A percentile compares a stretch with the other conserved stretches of the same genome.
phyloP scores from a whole-genome alignment of 2,329 filamentous ascomycete species.

The Trichothecium sympodiale region DNA sequence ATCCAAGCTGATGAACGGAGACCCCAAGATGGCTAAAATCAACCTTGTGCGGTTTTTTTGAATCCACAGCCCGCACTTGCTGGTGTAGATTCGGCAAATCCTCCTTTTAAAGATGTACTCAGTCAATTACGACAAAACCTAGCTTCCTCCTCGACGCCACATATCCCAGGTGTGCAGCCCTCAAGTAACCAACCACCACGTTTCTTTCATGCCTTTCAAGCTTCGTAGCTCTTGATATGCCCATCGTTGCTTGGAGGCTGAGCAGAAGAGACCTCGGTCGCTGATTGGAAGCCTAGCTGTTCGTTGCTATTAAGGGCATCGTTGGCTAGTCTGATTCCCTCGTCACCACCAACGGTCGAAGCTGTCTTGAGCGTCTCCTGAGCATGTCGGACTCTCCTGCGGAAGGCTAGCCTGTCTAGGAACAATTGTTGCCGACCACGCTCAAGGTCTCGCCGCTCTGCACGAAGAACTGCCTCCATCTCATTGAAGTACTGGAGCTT shows the following conservation, averaged over 20 bases:
- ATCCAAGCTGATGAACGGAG: too few relatives aligned
- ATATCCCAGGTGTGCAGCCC: too few relatives aligned
- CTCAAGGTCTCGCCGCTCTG: slow-evolving; percentile 87
- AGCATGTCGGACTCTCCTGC: slow-evolving; percentile 72
- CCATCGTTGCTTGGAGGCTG: slow-evolving; percentile 45
- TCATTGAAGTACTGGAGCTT: slow-evolving; percentile 96
- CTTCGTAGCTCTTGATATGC: slow-evolving; percentile 46
- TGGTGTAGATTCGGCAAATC: too few relatives aligned
- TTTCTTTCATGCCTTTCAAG: slow-evolving; percentile 28
- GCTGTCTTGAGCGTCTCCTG: slow-evolving; percentile 63
- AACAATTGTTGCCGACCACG: slow-evolving; percentile 87
- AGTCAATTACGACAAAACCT: too few relatives aligned
- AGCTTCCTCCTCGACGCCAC: too few relatives aligned
- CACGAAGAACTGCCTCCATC: slow-evolving; percentile 84
- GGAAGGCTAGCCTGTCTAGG: slow-evolving; percentile 81
- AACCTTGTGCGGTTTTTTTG: too few relatives aligned
- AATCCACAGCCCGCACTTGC: too few relatives aligned
- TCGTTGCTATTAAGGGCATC: slow-evolving; percentile 37
- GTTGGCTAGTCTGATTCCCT: slow-evolving; percentile 34
- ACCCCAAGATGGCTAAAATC: too few relatives aligned
- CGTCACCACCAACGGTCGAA: slow-evolving; percentile 35
- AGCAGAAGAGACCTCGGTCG: slow-evolving; percentile 29
- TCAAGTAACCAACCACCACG: too few relatives aligned
- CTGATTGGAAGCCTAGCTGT: slow-evolving; percentile 41
- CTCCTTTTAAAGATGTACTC: too few relatives aligned